Evolutionary conservation across 2,329 filamentous ascomycete species (phyloP).

Genomic region (Fusarium sp.): DNA sequence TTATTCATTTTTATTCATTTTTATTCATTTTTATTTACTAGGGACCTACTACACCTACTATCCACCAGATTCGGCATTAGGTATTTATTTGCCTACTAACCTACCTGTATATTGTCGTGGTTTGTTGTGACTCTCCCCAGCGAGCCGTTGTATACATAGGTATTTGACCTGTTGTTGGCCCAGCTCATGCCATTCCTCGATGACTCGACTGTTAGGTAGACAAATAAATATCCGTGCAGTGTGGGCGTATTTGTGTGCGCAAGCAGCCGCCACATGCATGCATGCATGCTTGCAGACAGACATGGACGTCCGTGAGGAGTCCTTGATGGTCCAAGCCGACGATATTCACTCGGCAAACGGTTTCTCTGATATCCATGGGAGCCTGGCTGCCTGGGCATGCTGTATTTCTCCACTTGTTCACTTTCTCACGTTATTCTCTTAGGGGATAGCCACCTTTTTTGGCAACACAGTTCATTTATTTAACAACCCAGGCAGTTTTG

Average conservation of each 20-base stretch:
- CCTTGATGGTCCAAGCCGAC: not conserved
- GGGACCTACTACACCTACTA: not conserved
- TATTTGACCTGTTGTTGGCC: conserved; percentile 9
- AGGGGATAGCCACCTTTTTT: not conserved
- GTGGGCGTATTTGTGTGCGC: conserved; percentile 36
- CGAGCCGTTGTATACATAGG: not conserved
- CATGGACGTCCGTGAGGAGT: not conserved
- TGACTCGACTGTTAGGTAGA: not conserved
- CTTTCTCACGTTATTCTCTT: not conserved
- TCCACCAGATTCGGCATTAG: not conserved
- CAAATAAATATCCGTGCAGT: conserved; percentile 13
- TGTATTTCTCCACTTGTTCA: not conserved
- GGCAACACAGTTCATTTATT: not conserved
- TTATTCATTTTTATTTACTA: not conserved
- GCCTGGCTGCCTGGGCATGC: not conserved
- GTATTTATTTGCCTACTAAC: not conserved
- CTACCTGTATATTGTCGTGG: not conserved
- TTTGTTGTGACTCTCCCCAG: not conserved
- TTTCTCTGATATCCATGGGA: not conserved
- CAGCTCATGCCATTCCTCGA: conserved; percentile 2
- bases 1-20: too few relatives aligned
- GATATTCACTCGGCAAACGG: not conserved
- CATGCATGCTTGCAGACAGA: conserved; percentile 6
- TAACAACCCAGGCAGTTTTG: not conserved
- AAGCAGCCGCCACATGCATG: conserved; percentile 26